A percentile compares a stretch with the other conserved stretches of the same genome.
Evolutionary conservation across 2,329 filamentous ascomycete species (phyloP).

Genomic region (Penicillium griseofulvum): DNA sequence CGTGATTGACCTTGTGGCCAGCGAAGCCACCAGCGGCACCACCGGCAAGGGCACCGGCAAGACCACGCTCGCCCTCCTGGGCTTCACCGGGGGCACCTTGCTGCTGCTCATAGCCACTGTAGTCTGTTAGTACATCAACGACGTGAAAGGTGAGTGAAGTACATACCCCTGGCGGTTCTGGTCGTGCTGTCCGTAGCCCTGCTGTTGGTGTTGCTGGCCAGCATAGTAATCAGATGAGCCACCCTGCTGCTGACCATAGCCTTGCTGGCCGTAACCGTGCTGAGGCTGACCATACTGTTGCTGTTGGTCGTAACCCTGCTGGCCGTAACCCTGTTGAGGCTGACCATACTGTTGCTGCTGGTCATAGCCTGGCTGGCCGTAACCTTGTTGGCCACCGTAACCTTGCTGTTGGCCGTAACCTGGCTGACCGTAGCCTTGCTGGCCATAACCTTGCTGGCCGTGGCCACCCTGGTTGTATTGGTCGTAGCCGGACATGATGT

Average conservation of each 20-base stretch:
- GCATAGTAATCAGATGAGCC: conserved; percentile 14
- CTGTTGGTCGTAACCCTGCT: conserved; percentile 28
- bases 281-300: conserved; percentile 25
- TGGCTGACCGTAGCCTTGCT: too few relatives aligned
- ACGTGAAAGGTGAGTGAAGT: background rate
- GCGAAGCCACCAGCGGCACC: conserved; percentile 48
- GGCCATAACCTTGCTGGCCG: conserved; percentile 12
- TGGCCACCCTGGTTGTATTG: conserved; percentile 19
- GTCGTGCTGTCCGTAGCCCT: conserved; percentile 19
- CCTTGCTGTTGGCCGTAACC: conserved; percentile 7
- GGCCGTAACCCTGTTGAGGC: conserved; percentile 23
- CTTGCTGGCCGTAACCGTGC: conserved; percentile 22
- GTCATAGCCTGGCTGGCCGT: conserved; percentile 25
- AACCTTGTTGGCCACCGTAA: conserved; percentile 25
- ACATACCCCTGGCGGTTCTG: conserved; percentile 31
- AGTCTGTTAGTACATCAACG: conserved; percentile 11
- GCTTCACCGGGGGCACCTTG: conserved; percentile 37
- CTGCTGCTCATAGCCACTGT: conserved; percentile 26
- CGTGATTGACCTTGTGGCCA: conserved; percentile 49
- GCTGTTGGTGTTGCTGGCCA: conserved; percentile 16
- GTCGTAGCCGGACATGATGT: conserved; percentile 27
- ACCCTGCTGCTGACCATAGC: conserved; percentile 18
- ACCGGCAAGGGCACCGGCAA: conserved; percentile 48
- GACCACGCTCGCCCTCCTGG: conserved; percentile 47
- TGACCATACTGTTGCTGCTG: conserved; percentile 27